A percentile compares a stretch with the other conserved stretches of the same genome.
Conservation (phyloP, 1,284 basidiomycete genomes). For the Fomitopsis betulina region DNA sequence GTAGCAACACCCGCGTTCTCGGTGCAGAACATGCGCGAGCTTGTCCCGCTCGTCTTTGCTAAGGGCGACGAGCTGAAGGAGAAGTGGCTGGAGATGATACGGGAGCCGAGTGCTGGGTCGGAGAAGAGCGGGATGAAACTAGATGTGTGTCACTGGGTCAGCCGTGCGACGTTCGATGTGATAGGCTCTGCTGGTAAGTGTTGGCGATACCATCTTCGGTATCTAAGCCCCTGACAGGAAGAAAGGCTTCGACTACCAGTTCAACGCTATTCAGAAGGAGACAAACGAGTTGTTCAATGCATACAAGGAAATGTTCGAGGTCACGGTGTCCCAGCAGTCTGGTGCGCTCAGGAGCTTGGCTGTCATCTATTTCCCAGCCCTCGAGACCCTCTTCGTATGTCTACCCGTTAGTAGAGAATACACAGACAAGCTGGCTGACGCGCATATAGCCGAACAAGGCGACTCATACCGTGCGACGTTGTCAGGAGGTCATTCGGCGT, state of each 20-base stretch:
- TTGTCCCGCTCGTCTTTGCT: constrained; percentile 65
- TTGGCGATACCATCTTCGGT: background rate
- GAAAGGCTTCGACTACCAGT: constrained; percentile 73
- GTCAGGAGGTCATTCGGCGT: constrained; percentile 56
- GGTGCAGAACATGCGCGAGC: constrained; percentile 61
- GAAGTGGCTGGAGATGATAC: constrained; percentile 49
- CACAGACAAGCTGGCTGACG: background rate
- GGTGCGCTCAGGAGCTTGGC: constrained; percentile 41
- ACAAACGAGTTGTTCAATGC: constrained; percentile 70
- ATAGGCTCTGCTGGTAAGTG: constrained; percentile 66
- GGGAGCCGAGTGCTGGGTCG: constrained; percentile 15
- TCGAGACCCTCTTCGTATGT: constrained; percentile 57
- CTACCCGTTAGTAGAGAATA: background rate
- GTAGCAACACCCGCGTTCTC: constrained; percentile 77
- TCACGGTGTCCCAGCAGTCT: constrained; percentile 51
- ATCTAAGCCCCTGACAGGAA: background rate
- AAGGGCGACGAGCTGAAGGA: constrained; percentile 62
- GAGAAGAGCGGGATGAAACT: constrained; percentile 31
- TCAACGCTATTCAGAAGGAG: constrained; percentile 73
- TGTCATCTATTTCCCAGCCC: constrained; percentile 57
- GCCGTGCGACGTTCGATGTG: constrained; percentile 75
- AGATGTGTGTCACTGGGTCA: constrained; percentile 72
- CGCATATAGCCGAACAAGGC: constrained; percentile 48
- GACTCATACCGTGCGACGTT: constrained; percentile 44
- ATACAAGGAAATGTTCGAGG: constrained; percentile 80